Base-by-base conservation (phyloP, 106 monocot species). In the Dendrobium huoshanense region DNA sequence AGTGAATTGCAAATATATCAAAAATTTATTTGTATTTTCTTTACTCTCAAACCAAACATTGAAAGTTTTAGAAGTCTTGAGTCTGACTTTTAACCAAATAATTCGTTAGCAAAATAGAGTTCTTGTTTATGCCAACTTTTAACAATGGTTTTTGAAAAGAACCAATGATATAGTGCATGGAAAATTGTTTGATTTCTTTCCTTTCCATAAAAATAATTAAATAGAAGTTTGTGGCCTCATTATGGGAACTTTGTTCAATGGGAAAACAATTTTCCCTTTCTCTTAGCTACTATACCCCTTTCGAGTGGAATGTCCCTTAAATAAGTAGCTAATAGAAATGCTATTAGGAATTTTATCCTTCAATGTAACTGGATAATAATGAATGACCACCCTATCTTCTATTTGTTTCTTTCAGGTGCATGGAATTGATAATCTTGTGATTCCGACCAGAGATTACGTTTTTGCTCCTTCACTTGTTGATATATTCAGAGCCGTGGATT, bases 381-480 rank as follows among this genome's bases (percentile, higher is more conserved):
- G 58, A 58, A 19, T 58, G 58, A 18, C 58, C 58, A 4, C 58
- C 58, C 58, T 18, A 13, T 45, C 45, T 45, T 45, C 20, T 58
- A 18, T n/a, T 0, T 3, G 9, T 37, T 67, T 77, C 59, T 79
- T 84, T 42, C 79, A 92, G 92, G 88, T 80, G 19, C 79, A 92
- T 86, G 90, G 86, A 29, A 92, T 92, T 79, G 90, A 90, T 55
- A 90, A 92, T 48, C 67, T 92, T n/a, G 85, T 92, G 27, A 88
- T 92, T 83, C 90, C 92, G 16, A 92, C 92, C 67, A 90, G 86
- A 72, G 92, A 92, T 78, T 92, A 92, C 80, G 81, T 90, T 67
- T 92, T 90, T 79, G 92, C 92, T 33, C 92, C 92, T 24, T 85
- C 88, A 31, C 78, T 55, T 79, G 81, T 75, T 40, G 85, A 92